Conservation (phyloP, 805 yeast genomes). For the Saccharomyces paradoxus region DNA sequence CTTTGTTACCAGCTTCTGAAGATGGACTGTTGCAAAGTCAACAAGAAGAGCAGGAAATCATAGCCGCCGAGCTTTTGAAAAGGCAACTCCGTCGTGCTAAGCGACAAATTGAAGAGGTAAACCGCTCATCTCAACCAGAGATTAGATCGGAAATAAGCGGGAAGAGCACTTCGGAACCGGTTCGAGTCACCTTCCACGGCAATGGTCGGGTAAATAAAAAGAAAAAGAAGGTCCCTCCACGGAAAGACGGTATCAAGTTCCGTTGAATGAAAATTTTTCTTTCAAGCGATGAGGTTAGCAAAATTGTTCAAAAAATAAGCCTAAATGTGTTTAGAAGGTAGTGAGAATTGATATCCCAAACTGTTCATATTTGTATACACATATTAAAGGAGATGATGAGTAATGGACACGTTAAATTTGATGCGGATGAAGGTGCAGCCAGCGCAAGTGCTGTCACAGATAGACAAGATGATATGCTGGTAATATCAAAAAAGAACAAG, state of each 20-base stretch:
- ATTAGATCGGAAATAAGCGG: not conserved
- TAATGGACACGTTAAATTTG: constrained; percentile 20
- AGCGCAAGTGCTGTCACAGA: constrained; percentile 3
- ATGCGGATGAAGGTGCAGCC: constrained; percentile 12
- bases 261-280: not conserved
- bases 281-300: not conserved
- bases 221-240: not conserved
- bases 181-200: not conserved
- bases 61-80: not conserved
- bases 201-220: not conserved
- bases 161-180: not conserved
- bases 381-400: constrained; percentile 2
- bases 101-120: not conserved
- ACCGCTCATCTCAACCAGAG: not conserved
- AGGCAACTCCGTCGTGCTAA: not conserved
- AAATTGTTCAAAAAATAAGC: not conserved
- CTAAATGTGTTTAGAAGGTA: not conserved
- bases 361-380: not conserved
- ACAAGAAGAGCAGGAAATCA: constrained; percentile 3
- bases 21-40: constrained; percentile 7
- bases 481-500: constrained; percentile 1
- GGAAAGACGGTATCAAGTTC: not conserved
- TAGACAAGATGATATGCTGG: constrained; percentile 7
- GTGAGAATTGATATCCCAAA: not conserved
- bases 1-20: constrained; percentile 9